Conservation (phyloP, 768 basidiomycete species). For the Leccinum disarticulatum region DNA sequence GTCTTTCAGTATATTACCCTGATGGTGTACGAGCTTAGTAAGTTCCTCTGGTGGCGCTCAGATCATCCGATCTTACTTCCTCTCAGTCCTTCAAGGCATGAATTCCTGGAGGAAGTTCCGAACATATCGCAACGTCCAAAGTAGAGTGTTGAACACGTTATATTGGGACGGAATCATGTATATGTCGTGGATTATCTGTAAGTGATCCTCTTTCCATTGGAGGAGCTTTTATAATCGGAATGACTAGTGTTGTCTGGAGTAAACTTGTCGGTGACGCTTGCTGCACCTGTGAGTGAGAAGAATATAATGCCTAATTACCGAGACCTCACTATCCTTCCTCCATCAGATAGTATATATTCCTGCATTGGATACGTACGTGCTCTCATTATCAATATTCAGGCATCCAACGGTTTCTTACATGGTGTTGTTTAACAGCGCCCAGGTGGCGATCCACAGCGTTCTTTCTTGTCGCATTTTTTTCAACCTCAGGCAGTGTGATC, state of each 20-base stretch:
- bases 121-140: conserved; percentile 20
- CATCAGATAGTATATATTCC: conserved; percentile 17
- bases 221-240: not conserved
- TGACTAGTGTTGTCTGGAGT: conserved; percentile 12
- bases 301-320: not conserved
- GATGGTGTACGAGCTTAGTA: conserved; percentile 24
- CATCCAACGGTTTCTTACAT: conserved; percentile 4
- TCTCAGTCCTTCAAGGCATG: conserved; percentile 26
- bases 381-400: not conserved
- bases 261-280: conserved; percentile 16
- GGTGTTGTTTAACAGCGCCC: conserved; percentile 18
- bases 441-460: conserved; percentile 28
- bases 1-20: conserved; percentile 16
- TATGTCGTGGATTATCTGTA: conserved; percentile 25
- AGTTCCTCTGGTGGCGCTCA: not conserved
- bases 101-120: conserved; percentile 24
- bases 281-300: conserved; percentile 21
- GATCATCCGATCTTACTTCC: not conserved
- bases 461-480: conserved; percentile 31
- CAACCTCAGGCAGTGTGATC: conserved; percentile 24
- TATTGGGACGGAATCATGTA: conserved; percentile 31
- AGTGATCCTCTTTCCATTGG: not conserved
- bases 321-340: not conserved
- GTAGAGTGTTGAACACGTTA: conserved; percentile 21
- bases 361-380: conserved; percentile 24